Percentiles rank a stretch among this genome's conserved stretches.
These are phyloP conservation scores for Monosporozyma yasuniensis DNA, from an alignment of 805 yeast genomes.

Conservation along the genomic window DNA sequence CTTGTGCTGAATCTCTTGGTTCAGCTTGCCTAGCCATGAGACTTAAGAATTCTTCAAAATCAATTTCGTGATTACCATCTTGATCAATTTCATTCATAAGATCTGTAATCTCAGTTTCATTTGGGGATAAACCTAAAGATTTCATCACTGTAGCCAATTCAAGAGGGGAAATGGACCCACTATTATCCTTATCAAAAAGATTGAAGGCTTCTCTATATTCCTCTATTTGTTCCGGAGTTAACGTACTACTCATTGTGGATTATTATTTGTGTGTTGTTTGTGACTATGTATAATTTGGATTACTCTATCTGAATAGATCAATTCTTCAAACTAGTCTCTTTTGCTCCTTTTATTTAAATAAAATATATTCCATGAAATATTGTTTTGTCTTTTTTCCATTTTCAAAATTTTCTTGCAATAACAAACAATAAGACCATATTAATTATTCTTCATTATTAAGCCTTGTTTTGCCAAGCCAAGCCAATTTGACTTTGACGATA, in stretches of 20 bases:
- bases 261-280: no score
- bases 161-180: conserved; percentile 89
- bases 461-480: no score
- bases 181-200: conserved; percentile 89
- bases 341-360: background rate
- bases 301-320: no score
- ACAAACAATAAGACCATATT: no score
- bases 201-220: conserved; percentile 97
- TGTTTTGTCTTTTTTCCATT: no score
- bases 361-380: no score
- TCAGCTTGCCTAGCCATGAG: conserved; percentile 87
- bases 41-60: conserved; percentile 71
- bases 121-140: conserved; percentile 93
- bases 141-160: conserved; percentile 98
- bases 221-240: conserved; percentile 88
- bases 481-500: no score
- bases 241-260: conserved; percentile 15
- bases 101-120: conserved; percentile 88
- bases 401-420: background rate
- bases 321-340: no score
- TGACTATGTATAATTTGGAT: no score
- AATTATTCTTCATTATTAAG: no score
- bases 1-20: conserved; percentile 94
- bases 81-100: conserved; percentile 95
- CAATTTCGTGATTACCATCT: conserved; percentile 85